Base-by-base conservation (phyloP, 192 early-diverging fungal species). In the Chytriomyces hyalinus region DNA sequence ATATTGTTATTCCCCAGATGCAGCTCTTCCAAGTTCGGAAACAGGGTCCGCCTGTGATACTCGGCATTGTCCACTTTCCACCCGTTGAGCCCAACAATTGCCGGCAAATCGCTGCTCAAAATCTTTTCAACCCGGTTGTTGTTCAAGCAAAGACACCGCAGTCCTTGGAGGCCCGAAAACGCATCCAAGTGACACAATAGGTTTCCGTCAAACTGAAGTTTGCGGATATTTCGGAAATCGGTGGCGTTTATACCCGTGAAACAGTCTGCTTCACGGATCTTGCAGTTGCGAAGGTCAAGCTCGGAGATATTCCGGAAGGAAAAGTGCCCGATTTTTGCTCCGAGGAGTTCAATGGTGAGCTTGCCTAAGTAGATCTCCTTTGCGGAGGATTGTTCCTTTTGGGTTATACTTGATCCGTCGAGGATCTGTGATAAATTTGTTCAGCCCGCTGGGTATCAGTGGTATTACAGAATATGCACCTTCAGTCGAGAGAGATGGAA, bases 281-380 rank as follows among this genome's bases (percentile, higher is more conserved):
- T 90, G 83, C 87, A 90, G 70, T 90, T 90, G 15, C 88, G 80
- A 22, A 90, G 79, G 70, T 90, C 89, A 2, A 90, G 83, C 63
- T 90, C 88, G 49, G 81, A 81, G 45, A 90, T 90, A 50, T 79
- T 82, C 57, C 83, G 80, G 80, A 90, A 88, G 13, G 79, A 74
- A 46, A 83, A 82, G 53, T 90, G 87, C 1, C 89, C 89, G 61
- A 90, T 85, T 67, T 90, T 87, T 72, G 89, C 86, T 4, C 83
- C 86, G 6, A 90, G 77, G 17, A 90, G 85, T 71, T 90, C 89
- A 2, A 87, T 79, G 10, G 89, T 90, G 24, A 90, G 84, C 63
- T 83, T 86, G 15, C 89, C 89, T 44, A 90, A 80, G 78, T 84
- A 90, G 0, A 84, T 73, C 67, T 90, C 89, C 60, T 84, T 84